These are phyloP conservation scores for Strigomonas galati DNA, from an alignment of 208 protist genomes.

Conservation along the genomic window DNA sequence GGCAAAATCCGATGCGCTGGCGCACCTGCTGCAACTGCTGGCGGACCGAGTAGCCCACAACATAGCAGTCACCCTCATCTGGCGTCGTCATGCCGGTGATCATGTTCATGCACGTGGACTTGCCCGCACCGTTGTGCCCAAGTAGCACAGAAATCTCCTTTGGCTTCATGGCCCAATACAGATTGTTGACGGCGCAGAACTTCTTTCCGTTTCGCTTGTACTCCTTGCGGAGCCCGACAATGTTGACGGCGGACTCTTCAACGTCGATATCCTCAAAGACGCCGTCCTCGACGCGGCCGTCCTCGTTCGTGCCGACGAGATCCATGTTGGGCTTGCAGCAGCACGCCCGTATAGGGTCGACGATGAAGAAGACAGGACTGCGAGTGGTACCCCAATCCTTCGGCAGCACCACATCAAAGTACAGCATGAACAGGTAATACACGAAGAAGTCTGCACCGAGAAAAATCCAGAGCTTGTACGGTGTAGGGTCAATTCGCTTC, in stretches of 20 bases:
- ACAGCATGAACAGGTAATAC: constrained; percentile 64
- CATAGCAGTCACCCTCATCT: constrained; percentile 59
- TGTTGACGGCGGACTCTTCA: constrained; percentile 20
- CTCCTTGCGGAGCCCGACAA: constrained; percentile 32
- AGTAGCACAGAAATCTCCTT: constrained; percentile 65
- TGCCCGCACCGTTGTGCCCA: constrained; percentile 69
- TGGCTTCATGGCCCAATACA: constrained; percentile 41
- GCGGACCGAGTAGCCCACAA: constrained; percentile 67
- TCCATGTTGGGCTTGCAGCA: constrained; percentile 24
- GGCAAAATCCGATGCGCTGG: constrained; percentile 88
- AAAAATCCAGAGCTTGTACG: constrained; percentile 24
- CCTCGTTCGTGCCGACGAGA: constrained; percentile 11
- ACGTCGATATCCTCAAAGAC: constrained; percentile 25
- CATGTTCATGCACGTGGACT: constrained; percentile 76
- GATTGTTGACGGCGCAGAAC: constrained; percentile 63
- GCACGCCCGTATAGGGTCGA: constrained; percentile 33
- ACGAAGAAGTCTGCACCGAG: constrained; percentile 50
- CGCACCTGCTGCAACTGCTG: constrained; percentile 38
- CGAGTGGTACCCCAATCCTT: constrained; percentile 52
- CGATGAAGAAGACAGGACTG: constrained; percentile 61
- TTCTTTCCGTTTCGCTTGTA: constrained; percentile 27
- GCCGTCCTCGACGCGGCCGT: constrained; percentile 24
- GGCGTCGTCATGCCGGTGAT: constrained; percentile 77
- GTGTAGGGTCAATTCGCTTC: constrained; percentile 25
- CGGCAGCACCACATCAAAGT: constrained; percentile 74